Evolutionary conservation across 73 alveolate genomes (phyloP).

Genomic region (Chromera velia): DNA sequence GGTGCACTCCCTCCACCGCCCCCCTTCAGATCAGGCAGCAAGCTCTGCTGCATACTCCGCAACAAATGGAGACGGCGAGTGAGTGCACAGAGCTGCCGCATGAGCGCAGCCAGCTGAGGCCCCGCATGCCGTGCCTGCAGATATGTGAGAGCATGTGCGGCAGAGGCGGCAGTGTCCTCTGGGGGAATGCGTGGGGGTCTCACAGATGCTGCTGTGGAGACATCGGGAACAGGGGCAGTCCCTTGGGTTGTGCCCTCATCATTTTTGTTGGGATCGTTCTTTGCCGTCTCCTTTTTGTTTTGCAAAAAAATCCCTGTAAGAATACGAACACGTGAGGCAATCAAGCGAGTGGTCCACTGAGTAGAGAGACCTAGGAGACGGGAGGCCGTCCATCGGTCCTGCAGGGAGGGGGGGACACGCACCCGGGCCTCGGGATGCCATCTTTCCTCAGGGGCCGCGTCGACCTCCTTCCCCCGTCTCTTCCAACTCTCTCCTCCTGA

Average conservation of each 20-base stretch:
- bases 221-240: no score
- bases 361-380: neutral
- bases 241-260: neutral
- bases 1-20: neutral
- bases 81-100: neutral
- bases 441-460: no score
- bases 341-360: neutral
- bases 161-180: no score
- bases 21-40: neutral
- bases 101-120: neutral
- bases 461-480: no score
- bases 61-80: neutral
- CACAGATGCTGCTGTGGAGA: no score
- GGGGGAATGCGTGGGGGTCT: no score
- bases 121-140: neutral
- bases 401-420: neutral
- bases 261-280: no score
- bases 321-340: neutral
- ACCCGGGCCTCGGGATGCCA: neutral
- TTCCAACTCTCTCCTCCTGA: no score
- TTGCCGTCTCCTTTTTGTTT: no score
- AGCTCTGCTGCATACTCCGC: neutral
- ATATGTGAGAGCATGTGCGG: neutral
- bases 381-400: neutral
- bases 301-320: no score